Conservation (phyloP, 805 yeast genomes). For the Isabelozyma gotoi region DNA sequence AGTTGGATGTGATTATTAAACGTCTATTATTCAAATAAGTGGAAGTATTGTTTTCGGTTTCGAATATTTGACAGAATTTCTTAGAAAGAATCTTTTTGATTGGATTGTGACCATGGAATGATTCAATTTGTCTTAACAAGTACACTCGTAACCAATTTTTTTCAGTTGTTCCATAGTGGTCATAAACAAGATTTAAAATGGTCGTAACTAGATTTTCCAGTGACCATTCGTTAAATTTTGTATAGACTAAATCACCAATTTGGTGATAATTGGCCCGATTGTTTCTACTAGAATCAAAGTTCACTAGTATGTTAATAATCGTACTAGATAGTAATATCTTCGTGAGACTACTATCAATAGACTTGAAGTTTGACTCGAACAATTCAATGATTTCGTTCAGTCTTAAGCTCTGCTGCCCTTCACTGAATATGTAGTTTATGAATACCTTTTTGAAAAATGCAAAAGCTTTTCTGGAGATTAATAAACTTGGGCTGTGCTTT, state of each 20-base stretch:
- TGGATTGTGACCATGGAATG: neutral
- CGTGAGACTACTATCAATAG: neutral
- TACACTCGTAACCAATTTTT: neutral
- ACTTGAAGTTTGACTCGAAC: neutral
- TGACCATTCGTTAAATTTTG: neutral
- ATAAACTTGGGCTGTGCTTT: neutral
- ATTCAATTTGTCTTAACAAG: neutral
- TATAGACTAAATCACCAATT: neutral
- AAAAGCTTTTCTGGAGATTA: neutral
- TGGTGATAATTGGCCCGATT: neutral
- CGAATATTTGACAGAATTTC: neutral
- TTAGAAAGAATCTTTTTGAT: neutral
- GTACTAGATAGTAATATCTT: neutral
- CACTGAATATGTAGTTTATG: conserved; percentile 4
- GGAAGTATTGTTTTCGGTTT: neutral
- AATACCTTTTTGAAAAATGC: conserved; percentile 6
- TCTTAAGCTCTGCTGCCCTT: neutral
- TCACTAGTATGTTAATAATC: neutral
- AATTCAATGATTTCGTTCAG: neutral
- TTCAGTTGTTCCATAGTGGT: neutral
- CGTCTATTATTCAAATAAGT: neutral
- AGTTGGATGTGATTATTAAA: neutral
- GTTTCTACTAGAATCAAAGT: neutral
- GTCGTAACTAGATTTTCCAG: neutral
- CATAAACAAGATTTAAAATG: neutral